Evolutionary conservation across 2,329 filamentous ascomycete species (phyloP), one percentile per base, ranked within the genome.

Genomic region (Xylariomycetidae sp.): DNA sequence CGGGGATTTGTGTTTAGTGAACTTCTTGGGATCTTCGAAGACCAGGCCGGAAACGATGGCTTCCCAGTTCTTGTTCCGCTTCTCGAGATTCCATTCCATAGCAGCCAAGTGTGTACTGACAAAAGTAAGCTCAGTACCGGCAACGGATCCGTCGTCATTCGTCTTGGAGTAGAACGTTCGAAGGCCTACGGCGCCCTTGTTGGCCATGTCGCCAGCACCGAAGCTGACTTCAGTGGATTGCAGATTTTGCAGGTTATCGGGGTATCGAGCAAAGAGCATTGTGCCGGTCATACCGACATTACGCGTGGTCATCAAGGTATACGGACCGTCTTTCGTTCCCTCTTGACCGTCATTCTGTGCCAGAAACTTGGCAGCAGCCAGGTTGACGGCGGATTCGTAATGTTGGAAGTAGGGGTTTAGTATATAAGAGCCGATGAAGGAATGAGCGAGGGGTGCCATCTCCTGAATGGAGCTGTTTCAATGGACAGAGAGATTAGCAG

Each of bases 211-310:
- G 37, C 80, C 82, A 1, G 88, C 60, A 1, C 92, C 92, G 30
- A 96, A 84, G 0, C 92, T 89, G 3, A 88, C 82, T 33, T 85
- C 85, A 3, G 84, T 87, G n/a, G 77, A 80, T 44, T 87, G 75
- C n/a, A 92, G 65, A 50, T 75, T 68, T 33, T 66, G 64, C 32
- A 96, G 66, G 16, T 72, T 68, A 7, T 70, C 60, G 0, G 74
- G 68, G 26, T 82, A 70, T 36, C 78, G 78, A 14, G 82, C 84
- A 56, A 95, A 95, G 13, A 96, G 72, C 70, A 97, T 77, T 31
- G 97, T 76, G 16, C 76, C 88, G 0, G 89, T 97, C 80, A 96
- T 88, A 45, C 92, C 90, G 30, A 89, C 74, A 57, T 92, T 88
- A 28, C 80, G 75, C 15, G 77, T 73, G 30, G 79, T 68, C 16